Base-by-base conservation (phyloP, 371 early-diverging fungal genomes). In the Rhizopus delemar region DNA sequence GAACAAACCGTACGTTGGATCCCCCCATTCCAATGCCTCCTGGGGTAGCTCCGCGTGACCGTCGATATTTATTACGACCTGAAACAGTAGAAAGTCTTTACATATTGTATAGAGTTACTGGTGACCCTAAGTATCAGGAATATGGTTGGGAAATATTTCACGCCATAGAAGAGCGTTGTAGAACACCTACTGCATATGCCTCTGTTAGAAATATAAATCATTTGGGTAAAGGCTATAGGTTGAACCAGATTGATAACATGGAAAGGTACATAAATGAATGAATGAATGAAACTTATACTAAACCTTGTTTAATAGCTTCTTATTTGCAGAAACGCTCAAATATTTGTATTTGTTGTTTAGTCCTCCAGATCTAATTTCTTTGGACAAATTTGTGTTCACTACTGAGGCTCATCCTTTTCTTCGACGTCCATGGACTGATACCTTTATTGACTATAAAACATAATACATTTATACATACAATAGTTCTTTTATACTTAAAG, bases 71-170 rank as follows among this genome's bases (percentile, higher is more conserved):
- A 5, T 31, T 64, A 15, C 48, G 64, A n/a, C 64, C 64, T 15
- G 93, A 93, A 75, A 86, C 88, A 0, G 63, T 92, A 34, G 93
- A 93, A 69, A 84, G 86, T 46, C 53, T 93, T 6, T 93, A 83
- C 75, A 73, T 84, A 28, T 54, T 89, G 38, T 92, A 82, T 60
- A 75, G 92, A 16, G 69, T 88, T 12, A 91, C 92, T 12, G 87
- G 89, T 2, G 83, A 92, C 59, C 76, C 68, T 12, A 80, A 71
- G 45, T 91, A 86, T 34, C 85, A 88, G 41, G 69, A 65, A 31
- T 59, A 56, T 38, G 89, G 87, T 2, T 88, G 87, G 86, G 70
- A 84, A 29, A 86, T 89, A 33, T 86, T 87, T 60, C 60, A 80
- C 65, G 75, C 85, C 0, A 69, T 91, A 54, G 87, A 91, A 49